These are phyloP conservation scores for Trichoderma brevicompactum DNA, from an alignment of 2,329 filamentous ascomycete genomes.

Conservation along the genomic window DNA sequence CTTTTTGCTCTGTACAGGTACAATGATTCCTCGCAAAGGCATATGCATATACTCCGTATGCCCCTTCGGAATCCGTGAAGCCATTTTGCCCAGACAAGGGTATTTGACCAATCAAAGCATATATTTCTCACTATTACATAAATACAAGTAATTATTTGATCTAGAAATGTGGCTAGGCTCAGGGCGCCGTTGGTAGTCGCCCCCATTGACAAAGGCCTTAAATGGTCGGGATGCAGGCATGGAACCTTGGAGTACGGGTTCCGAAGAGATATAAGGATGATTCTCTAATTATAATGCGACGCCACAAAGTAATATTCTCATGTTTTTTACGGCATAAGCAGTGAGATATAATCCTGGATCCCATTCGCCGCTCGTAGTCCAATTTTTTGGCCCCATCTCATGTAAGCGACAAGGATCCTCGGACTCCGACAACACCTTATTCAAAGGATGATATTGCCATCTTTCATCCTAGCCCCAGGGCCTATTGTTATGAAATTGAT, in stretches of 20 bases:
- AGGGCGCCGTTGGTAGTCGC: not conserved
- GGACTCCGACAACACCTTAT: not conserved
- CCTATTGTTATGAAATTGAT: too few relatives aligned
- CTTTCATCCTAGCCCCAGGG: not conserved
- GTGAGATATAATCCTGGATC: not conserved
- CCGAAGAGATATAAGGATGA: not conserved
- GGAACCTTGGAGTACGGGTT: not conserved
- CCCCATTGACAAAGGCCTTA: not conserved
- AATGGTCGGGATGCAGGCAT: not conserved
- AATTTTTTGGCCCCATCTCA: not conserved
- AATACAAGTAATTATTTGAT: too few relatives aligned
- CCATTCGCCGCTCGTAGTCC: not conserved
- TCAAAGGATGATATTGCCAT: not conserved
- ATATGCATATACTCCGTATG: too few relatives aligned
- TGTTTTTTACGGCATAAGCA: not conserved
- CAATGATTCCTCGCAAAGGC: too few relatives aligned
- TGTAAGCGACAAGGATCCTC: constrained; percentile 13
- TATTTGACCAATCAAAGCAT: too few relatives aligned
- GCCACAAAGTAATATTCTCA: not conserved
- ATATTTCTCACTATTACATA: too few relatives aligned
- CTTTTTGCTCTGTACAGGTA: too few relatives aligned
- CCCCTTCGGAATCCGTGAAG: too few relatives aligned
- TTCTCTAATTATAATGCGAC: not conserved
- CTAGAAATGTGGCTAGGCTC: too few relatives aligned
- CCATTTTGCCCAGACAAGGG: too few relatives aligned